Conservation (phyloP, 257 asterid genomes). For the Lithospermum erythrorhizon region DNA sequence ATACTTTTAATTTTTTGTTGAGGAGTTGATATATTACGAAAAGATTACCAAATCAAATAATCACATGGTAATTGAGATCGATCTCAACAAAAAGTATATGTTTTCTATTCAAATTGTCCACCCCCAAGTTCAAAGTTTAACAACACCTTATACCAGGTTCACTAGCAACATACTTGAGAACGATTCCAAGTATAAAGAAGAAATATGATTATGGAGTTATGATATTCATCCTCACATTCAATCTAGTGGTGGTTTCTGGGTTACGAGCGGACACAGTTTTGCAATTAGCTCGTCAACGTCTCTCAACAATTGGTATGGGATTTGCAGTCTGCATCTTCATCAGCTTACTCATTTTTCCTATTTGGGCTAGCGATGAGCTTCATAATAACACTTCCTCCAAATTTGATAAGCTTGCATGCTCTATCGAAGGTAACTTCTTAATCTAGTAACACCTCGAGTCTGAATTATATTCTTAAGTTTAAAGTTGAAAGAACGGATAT, state of each 20-base stretch:
- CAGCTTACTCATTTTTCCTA: slow-evolving; percentile 52
- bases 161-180: slow-evolving; percentile 52
- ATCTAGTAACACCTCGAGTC: too few species aligned
- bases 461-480: too few species aligned
- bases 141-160: slow-evolving; percentile 23
- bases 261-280: slow-evolving; percentile 51
- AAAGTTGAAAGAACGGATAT: too few species aligned
- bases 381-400: slow-evolving; percentile 58
- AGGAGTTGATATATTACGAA: too few species aligned
- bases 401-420: slow-evolving; percentile 48
- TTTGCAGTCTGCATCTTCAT: slow-evolving; percentile 47
- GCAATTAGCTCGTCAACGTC: slow-evolving; percentile 51
- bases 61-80: too few species aligned
- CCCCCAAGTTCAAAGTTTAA: too few species aligned
- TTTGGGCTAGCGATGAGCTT: slow-evolving; percentile 78
- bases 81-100: too few species aligned
- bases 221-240: slow-evolving; percentile 75
- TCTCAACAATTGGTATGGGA: slow-evolving; percentile 80
- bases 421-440: slow-evolving; percentile 44
- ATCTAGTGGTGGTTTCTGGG: slow-evolving; percentile 69
- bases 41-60: too few species aligned
- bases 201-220: slow-evolving; percentile 68
- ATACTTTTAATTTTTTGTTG: too few species aligned
- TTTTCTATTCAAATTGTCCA: too few species aligned
- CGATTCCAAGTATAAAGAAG: slow-evolving; percentile 46